Evolutionary conservation across 1,284 basidiomycete genomes (phyloP), one percentile per base, ranked within the genome.

Genomic region (Stygiomarasmius scandens): DNA sequence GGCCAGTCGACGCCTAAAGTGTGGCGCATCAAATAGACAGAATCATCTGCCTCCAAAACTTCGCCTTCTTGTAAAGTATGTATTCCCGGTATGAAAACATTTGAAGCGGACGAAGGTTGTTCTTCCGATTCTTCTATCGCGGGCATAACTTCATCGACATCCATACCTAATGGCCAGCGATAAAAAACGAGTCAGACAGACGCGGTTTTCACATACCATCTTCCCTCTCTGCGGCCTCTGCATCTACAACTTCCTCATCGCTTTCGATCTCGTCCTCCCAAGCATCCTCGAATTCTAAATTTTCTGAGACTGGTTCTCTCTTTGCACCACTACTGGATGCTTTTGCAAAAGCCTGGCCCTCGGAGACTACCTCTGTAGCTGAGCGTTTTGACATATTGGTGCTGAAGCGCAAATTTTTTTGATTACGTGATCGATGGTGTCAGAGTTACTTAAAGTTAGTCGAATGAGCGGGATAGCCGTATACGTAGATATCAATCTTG

Each of bases 1-100:
- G 97, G 94, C 96, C 97, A 99, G 58, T 89, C 88, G 50, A 97
- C 92, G 59, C 90, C 87, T 83, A 98, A 88, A 5, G 87, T 84
- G 75, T 99, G 97, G 46, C 97, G 89, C 86, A 98, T 96, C 62
- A 95, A 83, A 77, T 99, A 99, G 49, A 96, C 95, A 0, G 93
- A 92, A 67, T 98, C 92, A 69, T 99, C 96, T 19, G 96, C 84
- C 65, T 97, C 95, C 32, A 99, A 81, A 59, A 94, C 83, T 74
- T 99, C 96, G 66, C 92, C 94, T 58, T 91, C 83, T 5, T 77
- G 91, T 20, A 97, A 79, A 41, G 75, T 69, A 67, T 90, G 84
- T 36, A 75, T 78, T 24, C 89, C 90, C 29, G 89, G 89, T 58
- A 92, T 86, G 72, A 83, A 92, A 3, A 77, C 79, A 50, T 81